Evolutionary conservation across 176 grass and related monocot genomes (phyloP), one percentile per base, ranked within the genome.

Genomic region (Paspalum vaginatum): DNA sequence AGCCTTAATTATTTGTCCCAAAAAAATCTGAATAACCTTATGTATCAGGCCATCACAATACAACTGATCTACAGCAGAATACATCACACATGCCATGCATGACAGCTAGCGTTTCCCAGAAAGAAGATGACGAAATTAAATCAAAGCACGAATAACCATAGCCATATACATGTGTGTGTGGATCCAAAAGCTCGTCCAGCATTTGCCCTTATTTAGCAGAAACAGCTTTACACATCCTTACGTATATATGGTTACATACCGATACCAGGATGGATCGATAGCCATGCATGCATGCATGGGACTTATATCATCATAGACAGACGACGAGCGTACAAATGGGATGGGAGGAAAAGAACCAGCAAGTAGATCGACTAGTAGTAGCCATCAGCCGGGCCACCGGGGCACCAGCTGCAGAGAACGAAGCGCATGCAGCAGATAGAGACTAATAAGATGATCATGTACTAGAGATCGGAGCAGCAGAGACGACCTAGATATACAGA

Each of bases 151-250:
- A 40, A 64, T n/a, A n/a, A 38, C 15, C 50, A 55, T 7, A 11
- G 11, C 42, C 18, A 44, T 65, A 58, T 45, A 72, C 5, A 17
- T 3, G 4, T 48, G 9, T 46, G 1, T 47, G 11, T 6, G 61
- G 43, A 52, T 52, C 26, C 18, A 38, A 2, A 45, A 84, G 57
- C 74, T 58, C 50, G 21, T 58, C 26, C 44, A 41, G 7, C 10
- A 24, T 61, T 61, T 67, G 6, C 54, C 21, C 7, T 89, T 85
- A 81, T 85, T 89, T 64, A 76, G n/a, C 11, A 21, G 10, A 55
- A 9, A 41, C 26, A 60, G 51, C 81, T 58, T 16, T 48, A 76
- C 63, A 71, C 83, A 72, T 26, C 65, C 63, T 70, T 70, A 25
- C 22, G 1, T 46, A 61, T n/a, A n/a, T 47, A 77, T 70, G 39